Base-by-base conservation (phyloP, 2,329 filamentous ascomycete genomes). In the Akanthomyces lecanii region DNA sequence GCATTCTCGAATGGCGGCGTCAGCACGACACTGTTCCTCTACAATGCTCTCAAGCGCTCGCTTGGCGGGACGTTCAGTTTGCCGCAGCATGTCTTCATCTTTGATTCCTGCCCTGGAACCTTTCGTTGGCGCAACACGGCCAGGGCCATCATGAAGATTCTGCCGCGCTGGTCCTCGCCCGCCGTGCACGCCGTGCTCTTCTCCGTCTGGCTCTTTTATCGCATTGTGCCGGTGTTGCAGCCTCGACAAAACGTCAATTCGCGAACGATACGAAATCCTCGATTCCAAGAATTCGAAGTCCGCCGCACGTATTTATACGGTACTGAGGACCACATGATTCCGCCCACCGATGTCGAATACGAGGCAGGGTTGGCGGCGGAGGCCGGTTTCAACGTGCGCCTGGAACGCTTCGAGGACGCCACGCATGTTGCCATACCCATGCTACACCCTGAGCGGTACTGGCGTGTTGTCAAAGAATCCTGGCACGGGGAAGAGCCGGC, bases 1-100 rank as follows among this genome's bases (percentile, higher is more conserved):
- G 64, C 77, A 40, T 83, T 84, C 67, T 84, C 82, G 45, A 84
- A 85, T 66, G 82, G 82, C 60, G 82, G 82, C 53, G 73, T 77
- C 28, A 74, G 75, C 59, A 76, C 77, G 38, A 75, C 80, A 21
- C 70, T 70, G 38, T 71, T 74, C 44, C 67, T 81, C 21, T 77
- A 77, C 61, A 65, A 70, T 33, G 67, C 72, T 14, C 79, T 76
- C 61, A 69, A 66, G 42, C 64, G 68, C 23, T 65, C 69, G 36
- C 67, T 72, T 1, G 66, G 55, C 1, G 65, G 58, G 8, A 58
- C 56, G 4, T 53, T 63, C 52, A 69, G 81, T 81, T 0, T 77
- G 77, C 61, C 61, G 48, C 61, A 48, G 11, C 47, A 63, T 28
- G 47, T 57, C 45, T 52, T 63, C 38, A 33, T 63, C 18, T 58